Conservation (phyloP, 352 stramenopile species). For the Phytophthora litchii region DNA sequence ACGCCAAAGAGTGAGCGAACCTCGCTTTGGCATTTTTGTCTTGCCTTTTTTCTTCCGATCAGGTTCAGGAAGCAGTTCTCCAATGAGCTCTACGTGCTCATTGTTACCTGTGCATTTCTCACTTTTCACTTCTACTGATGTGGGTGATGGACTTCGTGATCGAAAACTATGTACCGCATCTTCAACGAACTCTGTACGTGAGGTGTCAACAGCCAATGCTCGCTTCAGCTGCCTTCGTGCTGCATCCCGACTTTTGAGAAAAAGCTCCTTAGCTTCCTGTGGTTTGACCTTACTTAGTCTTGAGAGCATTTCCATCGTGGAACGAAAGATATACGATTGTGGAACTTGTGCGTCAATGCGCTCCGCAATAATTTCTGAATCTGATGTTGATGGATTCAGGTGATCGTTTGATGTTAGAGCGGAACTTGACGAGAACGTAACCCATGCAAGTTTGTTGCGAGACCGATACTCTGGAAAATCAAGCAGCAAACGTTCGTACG, state of each 20-base stretch:
- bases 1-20: too few species aligned
- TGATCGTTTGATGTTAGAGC: slow-evolving; percentile 4
- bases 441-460: slow-evolving; percentile 62
- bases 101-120: too few species aligned
- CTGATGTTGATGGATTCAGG: slow-evolving; percentile 15
- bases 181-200: slow-evolving; percentile 3
- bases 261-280: slow-evolving; percentile 57
- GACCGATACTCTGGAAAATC: slow-evolving; percentile 73
- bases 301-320: slow-evolving; percentile 56
- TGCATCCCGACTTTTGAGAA: slow-evolving; percentile 36
- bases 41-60: too few species aligned
- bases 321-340: slow-evolving; percentile 55
- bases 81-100: too few species aligned
- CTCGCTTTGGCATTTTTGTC: too few species aligned
- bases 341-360: slow-evolving; percentile 52
- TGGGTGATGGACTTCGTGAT: slow-evolving; percentile 1
- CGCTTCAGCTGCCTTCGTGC: slow-evolving; percentile 40
- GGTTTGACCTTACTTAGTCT: slow-evolving; percentile 46
- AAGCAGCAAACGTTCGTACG: slow-evolving; percentile 66
- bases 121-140: neutral
- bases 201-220: slow-evolving; percentile 12
- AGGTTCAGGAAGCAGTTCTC: too few species aligned
- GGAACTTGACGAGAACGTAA: slow-evolving; percentile 19
- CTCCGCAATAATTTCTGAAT: neutral
- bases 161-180: slow-evolving; percentile 22